Percentiles rank a stretch among this genome's conserved stretches.
These are phyloP conservation scores for Sordariomycetes sp. DNA, from an alignment of 2,329 filamentous ascomycete species.

Conservation along the genomic window DNA sequence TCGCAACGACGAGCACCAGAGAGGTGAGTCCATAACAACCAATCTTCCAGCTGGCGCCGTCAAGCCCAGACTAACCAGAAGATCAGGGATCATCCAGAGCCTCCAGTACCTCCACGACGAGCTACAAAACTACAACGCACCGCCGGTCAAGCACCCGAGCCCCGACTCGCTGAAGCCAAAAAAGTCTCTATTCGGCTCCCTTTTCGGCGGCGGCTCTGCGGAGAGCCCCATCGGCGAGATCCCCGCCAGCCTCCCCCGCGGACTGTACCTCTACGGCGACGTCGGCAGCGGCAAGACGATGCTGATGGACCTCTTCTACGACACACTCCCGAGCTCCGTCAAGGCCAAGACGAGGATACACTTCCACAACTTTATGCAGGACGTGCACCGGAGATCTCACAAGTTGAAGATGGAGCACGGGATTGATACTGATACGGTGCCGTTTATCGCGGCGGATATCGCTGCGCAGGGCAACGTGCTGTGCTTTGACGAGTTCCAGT, in stretches of 20 bases:
- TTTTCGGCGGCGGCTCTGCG: constrained; percentile 39
- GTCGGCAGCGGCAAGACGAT: constrained; percentile 98
- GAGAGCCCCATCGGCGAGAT: constrained; percentile 36
- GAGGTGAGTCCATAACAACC: constrained; percentile 39
- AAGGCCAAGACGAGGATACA: constrained; percentile 82
- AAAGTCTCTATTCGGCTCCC: constrained; percentile 43
- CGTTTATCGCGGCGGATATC: constrained; percentile 90
- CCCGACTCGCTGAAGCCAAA: constrained; percentile 52
- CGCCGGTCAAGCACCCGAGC: constrained; percentile 62
- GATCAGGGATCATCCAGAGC: constrained; percentile 68
- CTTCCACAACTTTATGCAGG: constrained; percentile 99
- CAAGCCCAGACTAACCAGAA: neutral
- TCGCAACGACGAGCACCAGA: constrained; percentile 80
- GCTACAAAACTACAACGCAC: constrained; percentile 59
- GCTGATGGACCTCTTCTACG: constrained; percentile 98
- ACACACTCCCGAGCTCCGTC: constrained; percentile 73
- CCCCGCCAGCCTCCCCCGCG: constrained; percentile 65
- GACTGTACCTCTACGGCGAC: constrained; percentile 90
- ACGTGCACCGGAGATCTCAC: constrained; percentile 84
- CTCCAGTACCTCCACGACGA: constrained; percentile 83
- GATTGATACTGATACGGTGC: constrained; percentile 78
- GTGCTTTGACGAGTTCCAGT: constrained; percentile 98
- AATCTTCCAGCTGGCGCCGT: neutral
- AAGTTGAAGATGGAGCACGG: constrained; percentile 81
- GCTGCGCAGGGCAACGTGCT: constrained; percentile 73